Percentiles rank a stretch among this genome's conserved stretches.
phyloP scores from a whole-genome alignment of 805 yeast species.

The Lipomyces lipofer region DNA sequence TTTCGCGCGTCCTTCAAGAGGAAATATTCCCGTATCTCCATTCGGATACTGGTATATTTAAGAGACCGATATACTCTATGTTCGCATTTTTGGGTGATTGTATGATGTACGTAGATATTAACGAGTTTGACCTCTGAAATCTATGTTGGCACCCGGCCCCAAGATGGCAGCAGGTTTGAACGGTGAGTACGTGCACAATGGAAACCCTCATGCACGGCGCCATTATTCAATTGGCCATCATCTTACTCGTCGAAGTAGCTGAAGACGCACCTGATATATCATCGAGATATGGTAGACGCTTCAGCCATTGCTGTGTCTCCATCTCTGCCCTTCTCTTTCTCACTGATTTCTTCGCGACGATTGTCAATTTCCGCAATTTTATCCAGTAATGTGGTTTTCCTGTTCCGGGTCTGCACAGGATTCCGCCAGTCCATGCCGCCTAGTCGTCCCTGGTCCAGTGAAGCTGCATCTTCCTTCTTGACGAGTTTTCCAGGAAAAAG shows the following conservation, averaged over 20 bases:
- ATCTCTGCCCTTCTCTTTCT: not conserved
- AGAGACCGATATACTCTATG: no score
- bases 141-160: not conserved
- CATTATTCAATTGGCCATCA: no score
- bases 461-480: conserved; percentile 12
- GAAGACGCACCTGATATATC: no score
- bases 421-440: conserved; percentile 21
- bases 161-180: not conserved
- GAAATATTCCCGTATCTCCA: no score
- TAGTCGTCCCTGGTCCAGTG: conserved; percentile 6
- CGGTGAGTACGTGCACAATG: not conserved
- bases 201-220: no score
- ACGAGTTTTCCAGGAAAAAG: conserved; percentile 21
- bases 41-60: no score
- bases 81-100: no score
- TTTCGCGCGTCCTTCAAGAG: no score
- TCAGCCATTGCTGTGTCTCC: conserved; percentile 3
- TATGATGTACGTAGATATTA: no score
- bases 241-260: no score
- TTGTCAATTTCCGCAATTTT: conserved; percentile 16
- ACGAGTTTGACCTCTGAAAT: no score
- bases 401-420: conserved; percentile 3
- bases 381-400: conserved; percentile 16
- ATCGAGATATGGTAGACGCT: no score
- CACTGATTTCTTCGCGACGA: not conserved